These are phyloP conservation scores for Trypanosoma platydactyli DNA, from an alignment of 208 protist genomes.

Conservation along the genomic window DNA sequence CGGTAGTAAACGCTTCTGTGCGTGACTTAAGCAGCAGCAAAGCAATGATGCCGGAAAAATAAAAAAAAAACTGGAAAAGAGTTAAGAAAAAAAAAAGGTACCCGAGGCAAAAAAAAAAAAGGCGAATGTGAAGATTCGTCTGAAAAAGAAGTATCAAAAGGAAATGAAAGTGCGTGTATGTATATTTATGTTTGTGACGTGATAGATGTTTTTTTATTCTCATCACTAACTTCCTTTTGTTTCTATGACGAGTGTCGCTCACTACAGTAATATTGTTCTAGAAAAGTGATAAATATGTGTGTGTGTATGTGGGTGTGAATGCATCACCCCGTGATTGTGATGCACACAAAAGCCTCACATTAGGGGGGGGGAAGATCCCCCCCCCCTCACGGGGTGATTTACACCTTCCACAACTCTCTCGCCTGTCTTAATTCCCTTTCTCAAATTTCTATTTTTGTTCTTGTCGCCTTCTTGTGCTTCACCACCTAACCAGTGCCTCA, in stretches of 20 bases:
- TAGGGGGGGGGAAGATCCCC: too few relatives aligned
- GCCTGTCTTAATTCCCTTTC: too few relatives aligned
- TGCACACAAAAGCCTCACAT: too few relatives aligned
- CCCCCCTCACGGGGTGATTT: too few relatives aligned
- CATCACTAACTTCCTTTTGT: neutral
- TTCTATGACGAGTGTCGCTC: neutral
- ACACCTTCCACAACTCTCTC: too few relatives aligned
- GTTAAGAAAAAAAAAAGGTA: neutral
- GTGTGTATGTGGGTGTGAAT: slow-evolving; percentile 3
- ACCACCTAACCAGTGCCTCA: too few relatives aligned
- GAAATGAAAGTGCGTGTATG: neutral
- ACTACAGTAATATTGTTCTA: too few relatives aligned
- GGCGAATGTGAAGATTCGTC: neutral
- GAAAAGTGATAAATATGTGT: slow-evolving; percentile 3
- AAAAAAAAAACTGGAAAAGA: neutral
- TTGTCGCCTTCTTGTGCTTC: neutral
- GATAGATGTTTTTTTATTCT: neutral
- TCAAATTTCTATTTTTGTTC: slow-evolving; percentile 8
- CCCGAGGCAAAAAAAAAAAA: neutral
- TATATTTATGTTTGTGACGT: slow-evolving; percentile 1
- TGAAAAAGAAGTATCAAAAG: too few relatives aligned
- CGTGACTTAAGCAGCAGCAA: neutral
- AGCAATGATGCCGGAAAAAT: neutral
- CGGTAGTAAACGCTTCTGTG: neutral
- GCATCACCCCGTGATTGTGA: too few relatives aligned